Evolutionary conservation across 2,329 filamentous ascomycete species (phyloP), one percentile per base, ranked within the genome.

Genomic region (Clathrospora elynae): DNA sequence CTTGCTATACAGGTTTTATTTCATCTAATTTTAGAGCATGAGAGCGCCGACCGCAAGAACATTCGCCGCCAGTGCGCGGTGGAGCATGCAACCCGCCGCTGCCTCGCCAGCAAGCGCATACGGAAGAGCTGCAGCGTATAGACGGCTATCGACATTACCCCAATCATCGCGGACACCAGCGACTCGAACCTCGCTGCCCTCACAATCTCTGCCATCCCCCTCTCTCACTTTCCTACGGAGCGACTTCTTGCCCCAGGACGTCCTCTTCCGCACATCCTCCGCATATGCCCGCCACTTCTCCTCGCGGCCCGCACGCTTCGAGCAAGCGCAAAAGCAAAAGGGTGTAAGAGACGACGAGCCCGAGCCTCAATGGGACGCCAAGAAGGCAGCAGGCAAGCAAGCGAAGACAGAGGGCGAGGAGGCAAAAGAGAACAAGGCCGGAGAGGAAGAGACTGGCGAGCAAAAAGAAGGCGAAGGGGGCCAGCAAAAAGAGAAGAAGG

Each of bases 401-500:
- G 66, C 67, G 43, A 39, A 36, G 19, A 70, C 78, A 26, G 75
- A 73, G 50, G 66, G 67, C 22, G 68, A 75, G 38, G 66, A 74
- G 35, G 62, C 73, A 9, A 67, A 73, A 22, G 60, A 65, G 36
- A 63, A 67, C 51, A 66, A 69, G 42, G 61, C 63, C 35, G 73
- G 78, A 45, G 70, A 78, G 35, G 70, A 78, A 26, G 70, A 74
- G 35, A 56, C 73, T 42, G 70, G 77, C 52, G 71, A 76, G 17
- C 71, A 81, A 39, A 73, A 72, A 20, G 71, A 73, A 46, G 68
- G 73, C 30, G 66, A 61, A 30, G 54, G 61, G 55, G 69, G 53
- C 42, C 65, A 65, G 79, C 84, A 66, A 82, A 88, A 62, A 31
- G 83, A 66, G 82, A 88, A 65, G 34, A 83, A 90, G 49, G 74